Evolutionary conservation across 2,329 filamentous ascomycete species (phyloP), one percentile per base, ranked within the genome.

Genomic region (Fusarium sp.): DNA sequence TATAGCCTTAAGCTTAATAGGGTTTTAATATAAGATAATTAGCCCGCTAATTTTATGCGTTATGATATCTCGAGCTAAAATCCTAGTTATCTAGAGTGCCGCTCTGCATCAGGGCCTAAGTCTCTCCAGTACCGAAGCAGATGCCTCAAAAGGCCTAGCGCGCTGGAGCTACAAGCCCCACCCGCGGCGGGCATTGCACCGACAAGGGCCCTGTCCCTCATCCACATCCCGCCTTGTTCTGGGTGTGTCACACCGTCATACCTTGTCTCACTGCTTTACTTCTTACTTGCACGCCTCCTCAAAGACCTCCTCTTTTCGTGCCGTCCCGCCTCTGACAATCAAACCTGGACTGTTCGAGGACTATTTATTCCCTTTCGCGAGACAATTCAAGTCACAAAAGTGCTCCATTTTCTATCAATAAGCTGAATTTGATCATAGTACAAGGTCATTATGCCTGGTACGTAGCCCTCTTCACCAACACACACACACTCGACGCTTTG

Each of bases 401-500:
- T 34, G 6, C 6, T 23, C 8, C 14, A 44, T 46, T 23, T 46
- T 40, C 38, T 27, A 16, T 46, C 58, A 36, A 36, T 16, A 51
- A 55, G 33, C 23, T 18, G 40, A 38, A 36, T 31, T 49, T 49
- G 23, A 23, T 27, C 27, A 27, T 31, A 42, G 34, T 40, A 51
- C 60, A 58, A 61, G 38, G 64, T 64, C 58, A 59, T 51, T 61
- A 73, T 73, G 72, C 46, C 70, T 65, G 72, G 72, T 73, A 73
- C 58, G 72, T 71, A 68, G 59, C 38, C 56, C 70, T 71, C 58
- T 16, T 71, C 56, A 53, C 36, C 57, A 36, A 49, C 51, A 64
- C 33, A 55, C 56, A 58, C 56, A 58, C 38, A 56, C 44, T 49
- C 11, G 40, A 56, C 42, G 23, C 10, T 36, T 49, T 7, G 38